Base-by-base conservation (phyloP, 441 rosid genomes). In the Omphalea diandra region DNA sequence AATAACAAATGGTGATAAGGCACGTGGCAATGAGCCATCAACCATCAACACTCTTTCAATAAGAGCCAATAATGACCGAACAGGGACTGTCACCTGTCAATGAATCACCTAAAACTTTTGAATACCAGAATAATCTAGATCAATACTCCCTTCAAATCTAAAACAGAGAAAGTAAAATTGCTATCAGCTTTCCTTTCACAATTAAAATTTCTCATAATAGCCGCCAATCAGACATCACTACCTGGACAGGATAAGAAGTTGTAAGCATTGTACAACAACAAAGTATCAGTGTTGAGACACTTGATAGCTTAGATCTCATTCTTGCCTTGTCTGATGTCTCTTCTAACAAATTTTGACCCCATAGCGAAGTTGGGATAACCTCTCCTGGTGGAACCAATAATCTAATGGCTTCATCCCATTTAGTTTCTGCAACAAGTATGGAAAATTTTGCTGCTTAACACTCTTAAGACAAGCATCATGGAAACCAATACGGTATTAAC, bases 1-100 rank as follows among this genome's bases (percentile, higher is more conserved):
- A 50, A 88, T 87, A 81, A 88, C 82, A 72, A 81, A 87, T 67
- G 83, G 75, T 31, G 83, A 75, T 79, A 69, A 73, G 71, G 79
- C 70, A 54, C 54, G 80, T 53, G 91, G 81, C 68, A 84, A 71
- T 66, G 94, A 88, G 72, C 99, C 99, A 67, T 94, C 87, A 71
- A 92, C 86, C 73, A 80, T 83, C 67, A 92, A 80, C 79, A 94
- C 81, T 78, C 99, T 89, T 75, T 94, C 89, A 76, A 89, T 80
- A 77, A 92, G 87, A 46, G 89, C 84, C 77, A 90, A 75, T 64
- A 92, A 73, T 40, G 90, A 76, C 65, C 81, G 82, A 75, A 92
- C 43, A 46, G 96, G 98, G 70, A 82, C 82, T 53, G 69, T 63
- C 56, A 87, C 85, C 98, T 94, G 69, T 74, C 56, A 71, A 49